Evolutionary conservation across 805 yeast genomes (phyloP), one percentile per base, ranked within the genome.

Genomic region (Pichia nakasei): DNA sequence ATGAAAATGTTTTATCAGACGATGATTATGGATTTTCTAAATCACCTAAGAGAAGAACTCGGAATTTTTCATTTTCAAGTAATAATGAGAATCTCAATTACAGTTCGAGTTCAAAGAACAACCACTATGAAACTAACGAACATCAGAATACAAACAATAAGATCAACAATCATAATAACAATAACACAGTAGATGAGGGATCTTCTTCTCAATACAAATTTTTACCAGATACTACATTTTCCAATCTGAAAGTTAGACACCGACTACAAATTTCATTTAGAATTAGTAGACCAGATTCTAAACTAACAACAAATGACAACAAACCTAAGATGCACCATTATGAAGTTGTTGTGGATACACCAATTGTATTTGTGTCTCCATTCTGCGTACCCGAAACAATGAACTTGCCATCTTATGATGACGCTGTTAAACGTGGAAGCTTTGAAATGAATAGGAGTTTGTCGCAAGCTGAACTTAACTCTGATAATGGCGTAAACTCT

Each of bases 261-360:
- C 66, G 88, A 40, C 59, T 84, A 40, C 93, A 84, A 57, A 71
- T 84, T 5, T 77, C 83, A 52, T 72, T 84, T 45, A 66, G 93
- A 45, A 76, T 84, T 22, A 76, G 85, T 12, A 78, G 73, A 52
- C 78, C 78, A 1, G 83, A 80, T 46, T 70, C 75, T 0, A 57
- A 61, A 17, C 38, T 70, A 53, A 48, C 44, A 17, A 44, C 41
- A 11, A 33, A 47, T 12, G 62, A 58, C 36, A 62, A 60, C 4
- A 64, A 61, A 33, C 58, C 65, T 2, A 75, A 73, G 48, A 61
- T 77, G 64, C 87, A 82, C 53, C 89, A 84, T 58, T 84, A 80
- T 54, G 94, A 84, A 52, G 89, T 84, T 19, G 76, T 84, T 37
- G 82, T 84, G 34, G 93, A 84, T 56, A 82, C 91, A 0, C 93